phyloP scores from a whole-genome alignment of 768 basidiomycete species.

The Ramaria rubella region DNA sequence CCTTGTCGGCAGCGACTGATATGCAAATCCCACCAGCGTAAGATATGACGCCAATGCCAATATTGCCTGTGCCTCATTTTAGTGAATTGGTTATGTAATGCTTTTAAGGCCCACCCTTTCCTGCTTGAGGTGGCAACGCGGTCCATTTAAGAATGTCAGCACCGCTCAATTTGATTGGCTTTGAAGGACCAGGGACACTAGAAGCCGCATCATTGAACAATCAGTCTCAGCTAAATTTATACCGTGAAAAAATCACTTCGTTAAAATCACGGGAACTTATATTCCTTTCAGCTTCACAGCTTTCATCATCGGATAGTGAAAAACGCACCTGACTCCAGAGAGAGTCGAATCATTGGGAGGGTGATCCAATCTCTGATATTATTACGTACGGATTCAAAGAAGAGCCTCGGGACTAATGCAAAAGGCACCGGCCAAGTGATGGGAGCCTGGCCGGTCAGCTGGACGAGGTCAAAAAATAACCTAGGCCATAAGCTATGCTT shows the following conservation, averaged over 20 bases:
- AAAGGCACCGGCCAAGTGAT: constrained; percentile 1
- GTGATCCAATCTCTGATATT: constrained; percentile 2
- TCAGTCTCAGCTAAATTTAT: no score
- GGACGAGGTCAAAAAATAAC: background rate
- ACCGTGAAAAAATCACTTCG: background rate
- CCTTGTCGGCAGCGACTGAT: background rate
- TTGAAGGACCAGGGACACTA: constrained; percentile 1
- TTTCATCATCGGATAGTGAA: background rate
- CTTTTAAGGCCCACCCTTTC: background rate
- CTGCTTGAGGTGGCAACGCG: constrained; percentile 1
- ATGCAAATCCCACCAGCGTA: constrained; percentile 1
- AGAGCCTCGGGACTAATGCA: background rate
- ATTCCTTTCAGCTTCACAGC: background rate
- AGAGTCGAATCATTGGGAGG: background rate
- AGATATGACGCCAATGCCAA: background rate
- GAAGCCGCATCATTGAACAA: background rate
- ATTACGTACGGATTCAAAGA: background rate
- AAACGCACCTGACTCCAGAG: background rate
- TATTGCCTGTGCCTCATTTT: background rate
- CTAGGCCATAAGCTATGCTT: constrained; percentile 5
- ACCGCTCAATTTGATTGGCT: background rate
- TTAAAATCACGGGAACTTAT: background rate
- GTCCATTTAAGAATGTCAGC: background rate
- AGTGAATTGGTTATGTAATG: background rate
- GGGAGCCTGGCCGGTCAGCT: background rate